These are phyloP conservation scores for Pachysandra terminalis DNA, from an alignment of 164 flowering plant species.

Conservation along the genomic window DNA sequence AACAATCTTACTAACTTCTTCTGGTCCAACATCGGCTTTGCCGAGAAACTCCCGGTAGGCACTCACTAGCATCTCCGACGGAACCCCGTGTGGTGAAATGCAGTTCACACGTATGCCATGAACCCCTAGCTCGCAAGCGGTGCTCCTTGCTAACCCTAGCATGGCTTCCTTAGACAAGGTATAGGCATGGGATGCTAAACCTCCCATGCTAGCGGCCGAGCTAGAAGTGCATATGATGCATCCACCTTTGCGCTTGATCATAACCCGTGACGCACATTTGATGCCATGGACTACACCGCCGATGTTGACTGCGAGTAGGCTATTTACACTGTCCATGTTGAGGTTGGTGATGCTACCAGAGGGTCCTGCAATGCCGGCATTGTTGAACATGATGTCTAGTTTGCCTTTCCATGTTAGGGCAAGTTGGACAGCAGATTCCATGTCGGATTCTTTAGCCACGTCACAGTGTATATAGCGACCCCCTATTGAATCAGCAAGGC, in stretches of 20 bases:
- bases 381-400: constrained; percentile 81
- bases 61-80: constrained; percentile 62
- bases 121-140: constrained; percentile 70
- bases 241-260: constrained; percentile 50
- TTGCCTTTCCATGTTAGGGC: constrained; percentile 61
- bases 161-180: constrained; percentile 68
- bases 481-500: constrained; percentile 47
- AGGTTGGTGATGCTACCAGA: constrained; percentile 58
- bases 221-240: constrained; percentile 73
- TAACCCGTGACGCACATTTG: constrained; percentile 74
- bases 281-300: constrained; percentile 58
- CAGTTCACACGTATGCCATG: constrained; percentile 84
- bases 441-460: constrained; percentile 55
- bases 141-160: constrained; percentile 52
- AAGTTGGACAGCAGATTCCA: constrained; percentile 47
- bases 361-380: constrained; percentile 65
- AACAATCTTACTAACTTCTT: constrained; percentile 41
- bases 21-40: constrained; percentile 28
- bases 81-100: constrained; percentile 83
- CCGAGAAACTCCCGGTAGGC: constrained; percentile 33
- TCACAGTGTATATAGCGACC: constrained; percentile 71
- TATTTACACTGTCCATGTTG: constrained; percentile 35
- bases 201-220: constrained; percentile 76
- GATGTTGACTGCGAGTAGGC: constrained; percentile 47
- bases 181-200: constrained; percentile 62